phyloP scores from a whole-genome alignment of 2,329 filamentous ascomycete species.

The Emmonsiellopsis sp. region DNA sequence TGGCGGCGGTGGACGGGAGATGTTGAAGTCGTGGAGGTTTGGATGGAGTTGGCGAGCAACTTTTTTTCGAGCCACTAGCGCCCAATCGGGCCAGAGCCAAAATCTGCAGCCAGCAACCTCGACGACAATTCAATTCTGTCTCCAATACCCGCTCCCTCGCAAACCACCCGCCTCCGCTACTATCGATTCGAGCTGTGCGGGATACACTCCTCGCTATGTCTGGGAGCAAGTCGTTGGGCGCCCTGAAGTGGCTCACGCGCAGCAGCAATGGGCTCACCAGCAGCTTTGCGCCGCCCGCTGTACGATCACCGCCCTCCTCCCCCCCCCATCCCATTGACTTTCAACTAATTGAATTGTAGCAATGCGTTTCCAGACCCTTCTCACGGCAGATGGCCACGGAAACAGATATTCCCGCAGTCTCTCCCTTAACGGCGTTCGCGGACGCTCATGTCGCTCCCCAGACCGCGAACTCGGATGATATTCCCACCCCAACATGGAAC shows the following conservation, averaged over 20 bases:
- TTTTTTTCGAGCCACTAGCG: conserved; percentile 13
- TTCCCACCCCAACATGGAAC: conserved; percentile 22
- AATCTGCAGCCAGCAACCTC: conserved; percentile 3
- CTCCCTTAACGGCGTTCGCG: conserved; percentile 18
- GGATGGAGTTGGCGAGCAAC: conserved; percentile 7
- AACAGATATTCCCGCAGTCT: conserved; percentile 22
- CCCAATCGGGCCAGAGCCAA: conserved; percentile 10
- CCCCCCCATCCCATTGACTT: not conserved
- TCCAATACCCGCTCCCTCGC: not conserved
- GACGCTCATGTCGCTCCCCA: conserved; percentile 7
- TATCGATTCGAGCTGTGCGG: not conserved
- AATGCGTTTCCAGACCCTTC: conserved; percentile 10
- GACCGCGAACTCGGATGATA: conserved; percentile 6
- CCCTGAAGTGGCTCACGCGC: conserved; percentile 30
- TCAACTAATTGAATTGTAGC: conserved; percentile 7
- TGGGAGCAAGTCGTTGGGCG: conserved; percentile 26
- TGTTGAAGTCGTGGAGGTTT: conserved; percentile 14
- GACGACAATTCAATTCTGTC: not conserved
- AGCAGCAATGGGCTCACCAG: conserved; percentile 18
- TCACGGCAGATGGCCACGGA: conserved; percentile 41
- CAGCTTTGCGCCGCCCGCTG: conserved; percentile 5
- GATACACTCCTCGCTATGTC: conserved; percentile 22
- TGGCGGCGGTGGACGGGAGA: conserved; percentile 8
- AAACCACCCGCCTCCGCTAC: not conserved
- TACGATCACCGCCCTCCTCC: not conserved